Percentiles rank a stretch among this genome's conserved stretches.
These are phyloP conservation scores for Cephaloascus fragrans DNA, from an alignment of 805 yeast species.

Conservation along the genomic window DNA sequence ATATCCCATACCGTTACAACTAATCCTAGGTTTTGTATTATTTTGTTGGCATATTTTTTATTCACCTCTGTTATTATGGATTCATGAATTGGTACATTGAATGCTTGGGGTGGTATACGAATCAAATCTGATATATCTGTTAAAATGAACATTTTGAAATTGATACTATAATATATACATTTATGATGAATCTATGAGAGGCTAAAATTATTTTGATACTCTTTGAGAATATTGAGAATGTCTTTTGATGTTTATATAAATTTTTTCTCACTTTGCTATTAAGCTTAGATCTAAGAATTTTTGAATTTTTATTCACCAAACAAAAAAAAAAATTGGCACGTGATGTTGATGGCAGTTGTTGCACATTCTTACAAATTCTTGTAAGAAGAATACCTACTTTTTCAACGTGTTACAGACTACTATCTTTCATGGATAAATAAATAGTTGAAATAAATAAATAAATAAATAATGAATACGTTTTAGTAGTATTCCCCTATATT, in stretches of 20 bases:
- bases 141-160: slow-evolving; percentile 79
- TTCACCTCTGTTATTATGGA: slow-evolving; percentile 77
- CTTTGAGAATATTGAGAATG: too few species aligned
- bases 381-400: too few species aligned
- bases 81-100: slow-evolving; percentile 59
- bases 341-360: not conserved
- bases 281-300: too few species aligned
- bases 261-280: too few species aligned
- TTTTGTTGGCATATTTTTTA: slow-evolving; percentile 76
- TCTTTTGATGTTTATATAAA: too few species aligned
- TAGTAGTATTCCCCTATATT: not conserved
- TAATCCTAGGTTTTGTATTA: slow-evolving; percentile 76
- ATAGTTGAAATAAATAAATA: too few species aligned
- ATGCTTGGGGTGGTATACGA: slow-evolving; percentile 79
- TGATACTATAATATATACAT: not conserved
- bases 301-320: not conserved
- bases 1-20: slow-evolving; percentile 82
- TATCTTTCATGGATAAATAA: too few species aligned
- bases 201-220: too few species aligned
- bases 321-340: not conserved
- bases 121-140: slow-evolving; percentile 76
- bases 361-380: too few species aligned
- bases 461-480: too few species aligned
- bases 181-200: too few species aligned
- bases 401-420: too few species aligned